These are phyloP conservation scores for Dissophora globulifera DNA, from an alignment of 192 early-diverging fungal genomes.

Conservation along the genomic window DNA sequence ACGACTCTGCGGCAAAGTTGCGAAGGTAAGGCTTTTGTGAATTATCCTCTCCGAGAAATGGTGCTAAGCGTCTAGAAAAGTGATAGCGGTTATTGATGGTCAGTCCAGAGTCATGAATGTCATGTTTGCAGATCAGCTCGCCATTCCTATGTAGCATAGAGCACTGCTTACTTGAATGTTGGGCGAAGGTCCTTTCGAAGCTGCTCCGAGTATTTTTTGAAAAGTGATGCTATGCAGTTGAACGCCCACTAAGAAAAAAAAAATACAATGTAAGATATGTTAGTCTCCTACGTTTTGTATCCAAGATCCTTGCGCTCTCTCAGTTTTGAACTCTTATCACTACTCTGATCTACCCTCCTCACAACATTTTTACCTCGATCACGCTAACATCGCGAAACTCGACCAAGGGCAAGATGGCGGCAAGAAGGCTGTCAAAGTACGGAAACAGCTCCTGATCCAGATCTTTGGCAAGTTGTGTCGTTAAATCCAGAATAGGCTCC, in stretches of 20 bases:
- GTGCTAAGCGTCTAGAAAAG: slow-evolving; percentile 70
- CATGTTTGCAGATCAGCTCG: no score
- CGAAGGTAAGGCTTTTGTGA: slow-evolving; percentile 80
- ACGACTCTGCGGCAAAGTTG: slow-evolving; percentile 90
- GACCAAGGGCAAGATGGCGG: slow-evolving; percentile 73
- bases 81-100: not conserved
- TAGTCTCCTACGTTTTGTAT: not conserved
- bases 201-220: slow-evolving; percentile 85
- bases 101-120: no score
- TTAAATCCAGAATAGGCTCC: slow-evolving; percentile 85
- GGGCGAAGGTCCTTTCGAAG: slow-evolving; percentile 75
- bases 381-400: slow-evolving; percentile 74
- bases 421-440: slow-evolving; percentile 76
- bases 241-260: slow-evolving; percentile 70
- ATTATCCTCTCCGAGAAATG: slow-evolving; percentile 74
- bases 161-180: slow-evolving; percentile 79
- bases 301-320: not conserved
- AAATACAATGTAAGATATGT: not conserved
- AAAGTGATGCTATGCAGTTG: slow-evolving; percentile 89
- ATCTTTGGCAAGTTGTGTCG: slow-evolving; percentile 87
- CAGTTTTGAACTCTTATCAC: no score
- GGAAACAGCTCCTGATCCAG: slow-evolving; percentile 91
- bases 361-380: slow-evolving; percentile 85
- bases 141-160: no score
- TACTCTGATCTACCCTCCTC: no score